Conservation (phyloP, 139 green algal species). For the Chlorella sp. region DNA sequence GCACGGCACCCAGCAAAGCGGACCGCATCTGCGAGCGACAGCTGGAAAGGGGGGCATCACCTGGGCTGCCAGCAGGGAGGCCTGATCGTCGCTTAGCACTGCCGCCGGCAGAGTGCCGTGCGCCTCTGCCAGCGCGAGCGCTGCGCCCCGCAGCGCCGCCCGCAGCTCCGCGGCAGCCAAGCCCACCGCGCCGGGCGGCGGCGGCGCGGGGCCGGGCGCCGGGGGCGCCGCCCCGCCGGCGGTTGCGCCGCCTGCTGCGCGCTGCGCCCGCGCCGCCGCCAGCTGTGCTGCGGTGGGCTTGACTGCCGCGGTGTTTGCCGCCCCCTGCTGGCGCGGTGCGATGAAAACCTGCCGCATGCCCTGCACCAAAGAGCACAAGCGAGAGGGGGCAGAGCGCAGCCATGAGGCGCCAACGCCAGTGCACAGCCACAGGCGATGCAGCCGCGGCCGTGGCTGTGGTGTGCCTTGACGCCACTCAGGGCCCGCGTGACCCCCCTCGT, state of each 20-base stretch:
- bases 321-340: background rate
- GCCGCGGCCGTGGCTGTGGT: too few species aligned
- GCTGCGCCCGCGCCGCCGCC: background rate
- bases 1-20: background rate
- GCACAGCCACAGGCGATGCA: background rate
- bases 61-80: background rate
- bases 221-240: background rate
- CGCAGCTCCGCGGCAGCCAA: background rate
- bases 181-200: too few species aligned
- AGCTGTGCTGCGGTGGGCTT: slow-evolving; percentile 6
- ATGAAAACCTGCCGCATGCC: slow-evolving; percentile 8
- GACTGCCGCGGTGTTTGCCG: background rate
- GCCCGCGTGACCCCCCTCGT: too few species aligned
- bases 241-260: background rate
- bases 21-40: background rate
- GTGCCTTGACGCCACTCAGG: too few species aligned
- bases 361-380: background rate
- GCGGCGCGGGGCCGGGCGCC: background rate
- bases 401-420: background rate
- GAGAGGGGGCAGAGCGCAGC: background rate
- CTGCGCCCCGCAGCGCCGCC: background rate
- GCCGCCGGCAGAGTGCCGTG: slow-evolving; percentile 7
- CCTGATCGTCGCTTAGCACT: slow-evolving; percentile 1
- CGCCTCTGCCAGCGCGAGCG: background rate
- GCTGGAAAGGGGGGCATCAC: background rate